Conservation (phyloP, 495 filamentous ascomycete species). For the Aspergillus panamensis region DNA sequence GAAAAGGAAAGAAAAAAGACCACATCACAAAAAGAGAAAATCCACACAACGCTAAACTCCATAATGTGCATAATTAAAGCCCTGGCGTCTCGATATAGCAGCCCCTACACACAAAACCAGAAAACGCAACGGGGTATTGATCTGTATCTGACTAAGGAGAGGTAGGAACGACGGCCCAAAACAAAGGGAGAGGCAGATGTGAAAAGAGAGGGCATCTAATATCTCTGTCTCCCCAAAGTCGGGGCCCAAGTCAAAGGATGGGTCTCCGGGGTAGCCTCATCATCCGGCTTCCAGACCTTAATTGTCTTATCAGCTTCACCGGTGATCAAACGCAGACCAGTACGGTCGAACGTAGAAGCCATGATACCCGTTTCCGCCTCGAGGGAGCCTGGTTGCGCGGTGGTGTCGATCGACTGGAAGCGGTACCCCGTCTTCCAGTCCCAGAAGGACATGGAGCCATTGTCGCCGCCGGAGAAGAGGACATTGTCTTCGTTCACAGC, state of each 20-base stretch:
- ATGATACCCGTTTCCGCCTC: conserved; percentile 95
- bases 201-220: conserved; percentile 31
- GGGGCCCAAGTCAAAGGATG: conserved; percentile 95
- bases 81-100: not conserved
- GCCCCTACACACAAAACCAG: not conserved
- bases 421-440: conserved; percentile 97
- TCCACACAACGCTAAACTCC: conserved; percentile 11
- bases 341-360: conserved; percentile 85
- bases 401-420: conserved; percentile 83
- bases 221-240: conserved; percentile 68
- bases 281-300: conserved; percentile 94
- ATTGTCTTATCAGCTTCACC: conserved; percentile 97
- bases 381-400: conserved; percentile 88
- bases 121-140: conserved; percentile 18
- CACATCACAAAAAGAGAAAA: conserved; percentile 6
- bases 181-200: not conserved
- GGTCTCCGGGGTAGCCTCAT: conserved; percentile 81
- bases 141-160: not conserved
- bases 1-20: not conserved
- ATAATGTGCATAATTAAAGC: conserved; percentile 10
- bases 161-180: not conserved
- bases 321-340: conserved; percentile 82
- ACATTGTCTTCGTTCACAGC: conserved; percentile 92
- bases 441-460: conserved; percentile 96
- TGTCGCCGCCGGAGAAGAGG: conserved; percentile 91